Percentiles rank a stretch among this genome's conserved stretches.
phyloP scores from a whole-genome alignment of 306 rosid species.

The Arachis stenosperma region DNA sequence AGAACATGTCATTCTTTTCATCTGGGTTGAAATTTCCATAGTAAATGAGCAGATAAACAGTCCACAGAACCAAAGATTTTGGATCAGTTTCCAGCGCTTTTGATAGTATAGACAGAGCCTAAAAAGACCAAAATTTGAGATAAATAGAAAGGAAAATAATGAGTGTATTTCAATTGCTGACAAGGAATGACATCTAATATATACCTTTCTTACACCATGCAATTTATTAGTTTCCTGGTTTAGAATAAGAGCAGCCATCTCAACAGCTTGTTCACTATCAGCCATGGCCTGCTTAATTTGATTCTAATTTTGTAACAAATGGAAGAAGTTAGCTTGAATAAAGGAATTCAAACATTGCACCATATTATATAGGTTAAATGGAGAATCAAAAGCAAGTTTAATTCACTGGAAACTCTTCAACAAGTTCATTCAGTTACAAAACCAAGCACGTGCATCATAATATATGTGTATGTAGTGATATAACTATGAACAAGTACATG shows the following conservation, averaged over 20 bases:
- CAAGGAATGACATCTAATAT: conserved; percentile 25
- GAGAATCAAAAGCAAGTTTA: conserved; percentile 19
- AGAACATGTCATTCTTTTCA: conserved; percentile 89
- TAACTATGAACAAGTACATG: conserved; percentile 5
- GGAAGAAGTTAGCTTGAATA: conserved; percentile 46
- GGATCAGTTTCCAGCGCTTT: conserved; percentile 83
- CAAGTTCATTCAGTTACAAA: conserved; percentile 14
- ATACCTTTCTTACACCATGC: conserved; percentile 81
- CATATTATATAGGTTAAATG: conserved; percentile 15
- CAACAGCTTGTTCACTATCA: conserved; percentile 80
- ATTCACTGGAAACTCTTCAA: conserved; percentile 7
- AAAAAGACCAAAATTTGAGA: conserved; percentile 44
- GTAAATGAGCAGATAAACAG: conserved; percentile 77
- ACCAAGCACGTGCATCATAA: background rate
- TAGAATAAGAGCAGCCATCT: conserved; percentile 75
- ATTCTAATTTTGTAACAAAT: conserved; percentile 59
- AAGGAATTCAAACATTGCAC: conserved; percentile 32
- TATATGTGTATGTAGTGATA: conserved; percentile 15
- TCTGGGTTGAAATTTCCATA: conserved; percentile 61
- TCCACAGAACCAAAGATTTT: conserved; percentile 69
- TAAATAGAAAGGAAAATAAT: conserved; percentile 15
- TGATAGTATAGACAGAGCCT: conserved; percentile 83
- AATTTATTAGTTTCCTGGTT: conserved; percentile 70
- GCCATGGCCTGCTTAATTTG: conserved; percentile 61
- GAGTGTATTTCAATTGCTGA: conserved; percentile 22